Percentiles rank a stretch among this genome's conserved stretches.
These are phyloP conservation scores for Chalciporus sphaerocephalus DNA, from an alignment of 768 basidiomycete genomes.

Conservation along the genomic window DNA sequence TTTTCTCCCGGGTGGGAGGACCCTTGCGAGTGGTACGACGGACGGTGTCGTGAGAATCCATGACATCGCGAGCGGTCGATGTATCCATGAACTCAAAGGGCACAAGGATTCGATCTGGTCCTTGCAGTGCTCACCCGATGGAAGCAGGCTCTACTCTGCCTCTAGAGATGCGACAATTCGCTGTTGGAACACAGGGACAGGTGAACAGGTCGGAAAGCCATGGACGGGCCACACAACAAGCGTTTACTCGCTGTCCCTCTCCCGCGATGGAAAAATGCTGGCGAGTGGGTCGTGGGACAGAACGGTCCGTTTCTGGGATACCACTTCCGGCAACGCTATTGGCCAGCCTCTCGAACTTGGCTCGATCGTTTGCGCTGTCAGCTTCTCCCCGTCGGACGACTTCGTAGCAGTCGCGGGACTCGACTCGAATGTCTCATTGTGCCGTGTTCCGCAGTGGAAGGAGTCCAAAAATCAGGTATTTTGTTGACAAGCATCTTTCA, in stretches of 20 bases:
- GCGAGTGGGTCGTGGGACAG: constrained; percentile 8
- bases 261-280: constrained; percentile 2
- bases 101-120: too few species aligned
- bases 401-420: background rate
- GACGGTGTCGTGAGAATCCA: background rate
- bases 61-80: background rate
- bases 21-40: background rate
- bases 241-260: background rate
- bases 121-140: too few species aligned
- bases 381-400: constrained; percentile 2
- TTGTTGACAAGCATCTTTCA: too few species aligned
- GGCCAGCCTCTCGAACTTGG: background rate
- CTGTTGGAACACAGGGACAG: too few species aligned
- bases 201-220: background rate
- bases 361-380: accelerated
- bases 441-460: background rate
- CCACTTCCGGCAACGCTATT: background rate
- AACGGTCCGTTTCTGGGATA: constrained; percentile 9
- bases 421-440: background rate
- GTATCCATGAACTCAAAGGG: too few species aligned
- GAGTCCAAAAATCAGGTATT: background rate
- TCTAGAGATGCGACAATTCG: too few species aligned
- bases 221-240: background rate
- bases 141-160: too few species aligned
- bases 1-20: background rate